These are phyloP conservation scores for Anisodus tanguticus DNA, from an alignment of 257 asterid genomes.

Conservation along the genomic window DNA sequence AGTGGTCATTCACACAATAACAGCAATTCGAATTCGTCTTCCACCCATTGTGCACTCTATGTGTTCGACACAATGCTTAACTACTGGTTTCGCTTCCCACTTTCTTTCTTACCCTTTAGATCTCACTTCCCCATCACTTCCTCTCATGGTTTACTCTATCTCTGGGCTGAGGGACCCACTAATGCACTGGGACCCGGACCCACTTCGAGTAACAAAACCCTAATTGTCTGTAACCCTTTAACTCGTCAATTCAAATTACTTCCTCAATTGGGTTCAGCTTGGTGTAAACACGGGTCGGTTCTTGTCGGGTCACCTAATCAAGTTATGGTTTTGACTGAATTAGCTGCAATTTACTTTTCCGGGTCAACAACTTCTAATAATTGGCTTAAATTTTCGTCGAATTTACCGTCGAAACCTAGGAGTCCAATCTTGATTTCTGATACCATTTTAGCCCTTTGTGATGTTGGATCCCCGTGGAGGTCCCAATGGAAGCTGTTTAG, in stretches of 20 bases:
- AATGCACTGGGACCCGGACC: background rate
- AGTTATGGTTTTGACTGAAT: conserved; percentile 84
- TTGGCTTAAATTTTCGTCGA: conserved; percentile 90
- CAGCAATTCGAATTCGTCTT: background rate
- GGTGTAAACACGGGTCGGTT: conserved; percentile 97
- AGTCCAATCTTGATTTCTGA: conserved; percentile 78
- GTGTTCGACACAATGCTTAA: conserved; percentile 70
- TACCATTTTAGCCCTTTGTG: conserved; percentile 73
- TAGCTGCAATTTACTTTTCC: conserved; percentile 76
- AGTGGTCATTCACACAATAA: conserved; percentile 34
- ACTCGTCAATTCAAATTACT: conserved; percentile 61
- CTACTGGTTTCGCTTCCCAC: conserved; percentile 81
- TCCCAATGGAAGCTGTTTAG: conserved; percentile 92
- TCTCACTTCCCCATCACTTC: conserved; percentile 87
- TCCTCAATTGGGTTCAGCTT: conserved; percentile 96
- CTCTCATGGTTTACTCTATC: conserved; percentile 77
- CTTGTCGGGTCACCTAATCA: conserved; percentile 66
- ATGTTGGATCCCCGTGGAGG: conserved; percentile 95
- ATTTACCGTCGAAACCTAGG: conserved; percentile 89
- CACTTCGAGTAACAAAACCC: conserved; percentile 48
- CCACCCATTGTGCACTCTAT: conserved; percentile 49
- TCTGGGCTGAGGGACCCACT: conserved; percentile 64
- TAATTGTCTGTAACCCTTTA: conserved; percentile 83
- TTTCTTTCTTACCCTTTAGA: conserved; percentile 80
- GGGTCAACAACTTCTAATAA: conserved; percentile 35